Evolutionary conservation across 2,329 filamentous ascomycete genomes (phyloP).

Genomic region (Sclerotinia trifoliorum): DNA sequence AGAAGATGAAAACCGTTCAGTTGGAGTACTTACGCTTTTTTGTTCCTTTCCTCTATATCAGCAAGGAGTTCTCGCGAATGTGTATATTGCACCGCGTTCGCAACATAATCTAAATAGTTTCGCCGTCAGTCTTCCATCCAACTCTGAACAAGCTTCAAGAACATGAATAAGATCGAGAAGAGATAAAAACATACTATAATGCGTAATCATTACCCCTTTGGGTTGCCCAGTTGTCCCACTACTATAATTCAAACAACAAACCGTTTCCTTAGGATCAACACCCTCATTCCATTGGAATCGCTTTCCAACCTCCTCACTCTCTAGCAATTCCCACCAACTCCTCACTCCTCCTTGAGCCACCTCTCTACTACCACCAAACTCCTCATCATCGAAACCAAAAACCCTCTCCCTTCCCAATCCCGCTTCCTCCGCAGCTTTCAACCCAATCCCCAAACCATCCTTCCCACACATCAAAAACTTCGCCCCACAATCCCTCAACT

Average conservation of each 20-base stretch:
- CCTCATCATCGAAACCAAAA: slow-evolving; percentile 64
- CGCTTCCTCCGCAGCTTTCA: slow-evolving; percentile 62
- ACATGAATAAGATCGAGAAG: not conserved
- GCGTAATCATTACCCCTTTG: slow-evolving; percentile 65
- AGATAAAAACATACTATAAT: slow-evolving; percentile 57
- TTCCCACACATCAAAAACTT: slow-evolving; percentile 65
- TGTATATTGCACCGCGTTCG: slow-evolving; percentile 46
- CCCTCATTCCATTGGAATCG: slow-evolving; percentile 58
- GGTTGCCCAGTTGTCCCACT: slow-evolving; percentile 79
- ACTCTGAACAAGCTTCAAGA: not conserved
- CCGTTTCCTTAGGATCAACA: slow-evolving; percentile 40
- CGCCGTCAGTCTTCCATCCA: not conserved
- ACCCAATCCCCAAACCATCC: slow-evolving; percentile 57
- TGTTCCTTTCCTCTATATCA: slow-evolving; percentile 60
- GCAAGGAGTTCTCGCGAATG: slow-evolving; percentile 55
- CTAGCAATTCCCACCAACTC: slow-evolving; percentile 66
- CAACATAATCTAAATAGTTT: slow-evolving; percentile 28
- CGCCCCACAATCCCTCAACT: slow-evolving; percentile 69
- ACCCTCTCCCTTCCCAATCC: slow-evolving; percentile 56
- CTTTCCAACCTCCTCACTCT: slow-evolving; percentile 50
- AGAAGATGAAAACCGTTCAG: slow-evolving; percentile 69
- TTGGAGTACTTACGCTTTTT: slow-evolving; percentile 68
- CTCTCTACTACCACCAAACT: slow-evolving; percentile 40
- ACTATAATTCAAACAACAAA: slow-evolving; percentile 69
- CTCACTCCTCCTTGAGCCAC: slow-evolving; percentile 45